A percentile compares a stretch with the other conserved stretches of the same genome.
Conservation (phyloP, 2,329 filamentous ascomycete species). For the Kalaharituber pfeilii region DNA sequence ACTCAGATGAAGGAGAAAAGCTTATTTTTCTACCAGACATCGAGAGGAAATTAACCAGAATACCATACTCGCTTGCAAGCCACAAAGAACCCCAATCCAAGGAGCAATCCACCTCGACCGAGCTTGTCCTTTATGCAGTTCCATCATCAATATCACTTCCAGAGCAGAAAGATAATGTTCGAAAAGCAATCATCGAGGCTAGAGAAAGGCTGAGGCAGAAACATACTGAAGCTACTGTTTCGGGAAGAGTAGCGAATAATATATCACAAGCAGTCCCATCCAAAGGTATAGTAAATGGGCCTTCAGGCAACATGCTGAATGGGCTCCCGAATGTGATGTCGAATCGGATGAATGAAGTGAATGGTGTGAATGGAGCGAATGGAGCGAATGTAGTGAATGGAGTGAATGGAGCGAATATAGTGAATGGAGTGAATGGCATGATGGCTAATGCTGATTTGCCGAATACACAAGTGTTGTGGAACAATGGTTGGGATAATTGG, state of each 20-base stretch:
- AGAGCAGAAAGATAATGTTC: conserved; percentile 56
- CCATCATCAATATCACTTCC: conserved; percentile 61
- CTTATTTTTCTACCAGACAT: conserved; percentile 72
- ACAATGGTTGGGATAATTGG: neutral
- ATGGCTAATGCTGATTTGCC: conserved; percentile 18
- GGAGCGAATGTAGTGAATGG: too few species aligned
- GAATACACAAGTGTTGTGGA: neutral
- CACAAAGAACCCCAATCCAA: neutral
- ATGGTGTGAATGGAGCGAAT: neutral
- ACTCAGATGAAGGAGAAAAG: conserved; percentile 38
- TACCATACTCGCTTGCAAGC: conserved; percentile 38
- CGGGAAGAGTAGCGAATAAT: conserved; percentile 3
- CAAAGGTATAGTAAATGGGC: too few species aligned
- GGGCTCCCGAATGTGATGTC: neutral
- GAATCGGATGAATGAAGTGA: conserved; percentile 2
- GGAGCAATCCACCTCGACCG: conserved; percentile 9
- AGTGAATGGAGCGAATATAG: conserved; percentile 6
- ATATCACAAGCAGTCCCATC: too few species aligned
- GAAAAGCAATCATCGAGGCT: conserved; percentile 68
- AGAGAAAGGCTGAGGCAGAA: conserved; percentile 48
- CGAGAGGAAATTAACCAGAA: conserved; percentile 56
- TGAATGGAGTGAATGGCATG: conserved; percentile 21
- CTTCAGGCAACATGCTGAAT: too few species aligned
- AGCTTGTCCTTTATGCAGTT: conserved; percentile 63
- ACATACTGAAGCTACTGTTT: conserved; percentile 31